A percentile compares a stretch with the other conserved stretches of the same genome.
Evolutionary conservation across 768 basidiomycete genomes (phyloP).

Genomic region (Boletus pseudo-olivaceus): DNA sequence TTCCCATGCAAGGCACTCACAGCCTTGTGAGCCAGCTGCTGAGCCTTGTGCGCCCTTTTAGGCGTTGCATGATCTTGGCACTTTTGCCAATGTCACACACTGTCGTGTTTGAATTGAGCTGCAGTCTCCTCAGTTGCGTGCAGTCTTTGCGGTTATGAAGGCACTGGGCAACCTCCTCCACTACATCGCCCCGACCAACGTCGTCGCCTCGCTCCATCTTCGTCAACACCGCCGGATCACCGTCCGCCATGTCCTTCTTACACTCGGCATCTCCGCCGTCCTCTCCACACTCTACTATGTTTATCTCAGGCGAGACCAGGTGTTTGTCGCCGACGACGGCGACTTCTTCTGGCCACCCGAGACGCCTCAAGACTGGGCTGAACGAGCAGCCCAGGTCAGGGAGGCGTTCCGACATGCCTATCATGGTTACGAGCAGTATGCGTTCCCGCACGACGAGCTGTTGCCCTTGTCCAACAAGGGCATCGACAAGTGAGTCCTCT

Average conservation of each 20-base stretch:
- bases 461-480: constrained; percentile 45
- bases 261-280: constrained; percentile 3
- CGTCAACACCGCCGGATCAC: constrained; percentile 11
- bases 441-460: constrained; percentile 63
- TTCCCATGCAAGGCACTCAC: no score
- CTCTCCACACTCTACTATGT: constrained; percentile 18
- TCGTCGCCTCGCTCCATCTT: background rate
- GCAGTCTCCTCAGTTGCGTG: background rate
- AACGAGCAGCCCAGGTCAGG: constrained; percentile 54
- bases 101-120: background rate
- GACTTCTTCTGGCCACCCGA: constrained; percentile 1
- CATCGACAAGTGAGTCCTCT: constrained; percentile 46
- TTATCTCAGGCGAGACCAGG: constrained; percentile 1
- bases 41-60: no score
- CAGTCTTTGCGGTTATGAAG: background rate
- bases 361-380: constrained; percentile 41
- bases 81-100: no score
- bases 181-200: background rate
- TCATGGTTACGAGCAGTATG: constrained; percentile 57
- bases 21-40: no score
- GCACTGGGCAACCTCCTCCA: constrained; percentile 1
- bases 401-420: constrained; percentile 66
- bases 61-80: no score
- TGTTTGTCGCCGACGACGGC: background rate
- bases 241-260: constrained; percentile 17